Evolutionary conservation across 1,139 yeast genomes (phyloP).

Genomic region (Zygoascus hellenicus): DNA sequence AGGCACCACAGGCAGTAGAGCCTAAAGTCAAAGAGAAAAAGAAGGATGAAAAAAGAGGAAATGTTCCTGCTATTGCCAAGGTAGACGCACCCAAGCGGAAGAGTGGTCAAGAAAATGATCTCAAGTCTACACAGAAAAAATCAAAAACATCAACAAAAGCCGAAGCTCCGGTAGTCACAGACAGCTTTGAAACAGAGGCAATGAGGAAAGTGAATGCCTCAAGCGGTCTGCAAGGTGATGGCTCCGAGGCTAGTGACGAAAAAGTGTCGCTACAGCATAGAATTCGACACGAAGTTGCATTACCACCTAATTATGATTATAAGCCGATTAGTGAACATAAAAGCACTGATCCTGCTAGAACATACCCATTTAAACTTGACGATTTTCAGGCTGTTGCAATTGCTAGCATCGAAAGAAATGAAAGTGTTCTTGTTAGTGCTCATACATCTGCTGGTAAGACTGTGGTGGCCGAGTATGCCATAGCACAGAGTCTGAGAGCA

Average conservation of each 20-base stretch:
- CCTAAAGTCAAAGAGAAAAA: background rate
- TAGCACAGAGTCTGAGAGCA: slow-evolving; percentile 85
- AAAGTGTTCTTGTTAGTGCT: slow-evolving; percentile 95
- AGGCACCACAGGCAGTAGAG: slow-evolving; percentile 9
- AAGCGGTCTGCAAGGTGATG: slow-evolving; percentile 52
- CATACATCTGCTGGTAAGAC: slow-evolving; percentile 99
- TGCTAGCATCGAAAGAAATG: slow-evolving; percentile 88
- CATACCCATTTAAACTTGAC: slow-evolving; percentile 87
- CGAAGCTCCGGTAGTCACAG: slow-evolving; percentile 55
- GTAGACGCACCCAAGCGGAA: background rate
- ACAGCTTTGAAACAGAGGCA: slow-evolving; percentile 85
- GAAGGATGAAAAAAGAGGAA: background rate
- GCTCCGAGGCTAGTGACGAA: slow-evolving; percentile 21
- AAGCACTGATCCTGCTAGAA: slow-evolving; percentile 55
- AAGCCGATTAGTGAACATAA: slow-evolving; percentile 83
- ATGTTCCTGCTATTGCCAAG: background rate
- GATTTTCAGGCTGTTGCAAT: slow-evolving; percentile 96
- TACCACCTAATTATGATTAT: slow-evolving; percentile 87
- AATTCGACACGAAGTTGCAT: slow-evolving; percentile 95
- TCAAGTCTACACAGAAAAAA: background rate
- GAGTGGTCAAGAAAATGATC: background rate
- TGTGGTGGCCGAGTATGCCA: slow-evolving; percentile 97
- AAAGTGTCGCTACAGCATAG: slow-evolving; percentile 79
- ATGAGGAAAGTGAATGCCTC: slow-evolving; percentile 81
- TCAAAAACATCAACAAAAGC: slow-evolving; percentile 8